Evolutionary conservation across 2,329 filamentous ascomycete genomes (phyloP).

Genomic region (Aspergillus felis): DNA sequence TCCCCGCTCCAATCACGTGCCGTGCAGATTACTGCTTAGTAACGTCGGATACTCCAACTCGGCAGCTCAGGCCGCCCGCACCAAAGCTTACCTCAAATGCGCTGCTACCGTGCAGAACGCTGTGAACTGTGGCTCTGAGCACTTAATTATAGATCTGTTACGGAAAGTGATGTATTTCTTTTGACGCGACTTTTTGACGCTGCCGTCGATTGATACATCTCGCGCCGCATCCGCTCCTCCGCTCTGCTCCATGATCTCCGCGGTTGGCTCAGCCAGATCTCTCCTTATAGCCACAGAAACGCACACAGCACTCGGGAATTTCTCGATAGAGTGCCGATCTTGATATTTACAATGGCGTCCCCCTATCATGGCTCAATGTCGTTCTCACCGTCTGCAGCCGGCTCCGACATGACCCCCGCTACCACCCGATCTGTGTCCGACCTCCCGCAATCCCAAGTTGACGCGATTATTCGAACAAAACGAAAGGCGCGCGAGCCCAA

Average conservation of each 20-base stretch:
- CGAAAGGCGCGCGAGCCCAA: conserved; percentile 47
- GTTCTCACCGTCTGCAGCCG: conserved; percentile 24
- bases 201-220: neutral
- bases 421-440: conserved; percentile 33
- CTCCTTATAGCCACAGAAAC: neutral
- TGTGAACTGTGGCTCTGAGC: neutral
- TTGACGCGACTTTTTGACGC: neutral
- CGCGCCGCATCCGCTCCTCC: conserved; percentile 5
- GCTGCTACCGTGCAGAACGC: neutral
- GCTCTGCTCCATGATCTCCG: neutral
- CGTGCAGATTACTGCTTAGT: neutral
- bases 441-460: conserved; percentile 43
- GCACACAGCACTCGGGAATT: neutral
- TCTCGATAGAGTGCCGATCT: neutral
- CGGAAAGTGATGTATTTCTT: neutral
- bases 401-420: conserved; percentile 20
- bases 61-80: neutral
- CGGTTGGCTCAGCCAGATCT: neutral
- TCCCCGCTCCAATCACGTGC: neutral
- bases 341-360: conserved; percentile 21
- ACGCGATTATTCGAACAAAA: conserved; percentile 46
- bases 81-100: neutral
- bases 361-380: conserved; percentile 28
- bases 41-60: neutral
- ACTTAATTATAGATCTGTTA: neutral